Evolutionary conservation across 371 early-diverging fungal species (phyloP).

Genomic region (Mucor lusitanicus): DNA sequence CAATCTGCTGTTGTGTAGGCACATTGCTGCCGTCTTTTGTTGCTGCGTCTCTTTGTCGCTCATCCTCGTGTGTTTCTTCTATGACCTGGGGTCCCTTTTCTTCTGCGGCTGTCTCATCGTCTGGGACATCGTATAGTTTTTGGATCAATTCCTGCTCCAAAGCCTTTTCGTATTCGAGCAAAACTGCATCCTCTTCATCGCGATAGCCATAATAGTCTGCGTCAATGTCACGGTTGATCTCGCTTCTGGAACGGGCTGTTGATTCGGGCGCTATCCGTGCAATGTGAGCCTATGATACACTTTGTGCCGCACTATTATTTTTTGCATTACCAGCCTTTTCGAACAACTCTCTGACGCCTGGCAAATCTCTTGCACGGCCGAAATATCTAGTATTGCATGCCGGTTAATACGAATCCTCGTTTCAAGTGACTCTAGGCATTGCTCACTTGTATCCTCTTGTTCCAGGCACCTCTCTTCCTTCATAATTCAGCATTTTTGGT

Average conservation of each 20-base stretch:
- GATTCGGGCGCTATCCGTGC: slow-evolving; percentile 30
- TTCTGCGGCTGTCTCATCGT: slow-evolving; percentile 28
- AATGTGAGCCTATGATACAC: background rate
- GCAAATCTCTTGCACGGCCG: slow-evolving; percentile 96
- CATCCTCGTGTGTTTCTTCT: slow-evolving; percentile 17
- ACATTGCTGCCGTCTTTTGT: slow-evolving; percentile 34
- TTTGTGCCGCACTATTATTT: background rate
- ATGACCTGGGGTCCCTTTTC: slow-evolving; percentile 18
- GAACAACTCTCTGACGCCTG: slow-evolving; percentile 93
- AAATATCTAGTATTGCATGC: slow-evolving; percentile 67
- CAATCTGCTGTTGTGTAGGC: slow-evolving; percentile 76
- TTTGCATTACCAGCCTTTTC: slow-evolving; percentile 58
- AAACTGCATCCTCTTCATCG: slow-evolving; percentile 87
- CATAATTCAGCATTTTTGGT: slow-evolving; percentile 78
- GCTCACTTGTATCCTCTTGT: slow-evolving; percentile 88
- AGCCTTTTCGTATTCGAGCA: slow-evolving; percentile 79
- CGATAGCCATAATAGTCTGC: slow-evolving; percentile 96
- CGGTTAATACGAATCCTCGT: background rate
- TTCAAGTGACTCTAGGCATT: background rate
- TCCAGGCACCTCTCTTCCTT: slow-evolving; percentile 91
- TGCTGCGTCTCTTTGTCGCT: slow-evolving; percentile 19
- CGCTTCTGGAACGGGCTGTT: slow-evolving; percentile 61
- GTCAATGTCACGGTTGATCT: slow-evolving; percentile 82
- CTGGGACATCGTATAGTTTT: slow-evolving; percentile 35
- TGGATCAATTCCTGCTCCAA: slow-evolving; percentile 50